Percentiles rank a stretch among this genome's conserved stretches.
These are phyloP conservation scores for Thermochaetoides thermophila DNA, from an alignment of 495 filamentous ascomycete species.

Conservation along the genomic window DNA sequence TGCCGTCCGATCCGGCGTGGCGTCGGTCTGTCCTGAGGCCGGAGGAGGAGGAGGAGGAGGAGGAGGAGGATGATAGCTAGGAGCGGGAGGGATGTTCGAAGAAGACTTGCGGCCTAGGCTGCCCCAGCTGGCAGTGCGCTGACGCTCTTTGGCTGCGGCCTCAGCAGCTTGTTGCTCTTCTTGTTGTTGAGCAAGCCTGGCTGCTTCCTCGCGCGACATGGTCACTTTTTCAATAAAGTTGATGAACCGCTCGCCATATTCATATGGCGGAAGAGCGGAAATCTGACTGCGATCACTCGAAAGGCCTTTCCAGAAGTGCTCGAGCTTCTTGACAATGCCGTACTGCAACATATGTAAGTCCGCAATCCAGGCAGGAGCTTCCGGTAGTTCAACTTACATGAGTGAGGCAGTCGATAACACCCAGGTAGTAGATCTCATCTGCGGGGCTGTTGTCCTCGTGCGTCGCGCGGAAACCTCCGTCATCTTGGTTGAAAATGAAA, in stretches of 20 bases:
- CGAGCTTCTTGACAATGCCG: slow-evolving; percentile 71
- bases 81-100: slow-evolving; percentile 21
- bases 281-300: slow-evolving; percentile 69
- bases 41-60: slow-evolving; percentile 28
- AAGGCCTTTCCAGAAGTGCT: slow-evolving; percentile 89
- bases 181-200: slow-evolving; percentile 41
- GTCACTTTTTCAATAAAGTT: slow-evolving; percentile 84
- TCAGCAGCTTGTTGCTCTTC: slow-evolving; percentile 29
- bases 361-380: too few species aligned
- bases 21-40: slow-evolving; percentile 33
- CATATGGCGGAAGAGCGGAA: slow-evolving; percentile 79
- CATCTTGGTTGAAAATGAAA: slow-evolving; percentile 76
- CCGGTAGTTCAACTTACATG: too few species aligned
- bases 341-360: too few species aligned
- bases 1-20: slow-evolving; percentile 29
- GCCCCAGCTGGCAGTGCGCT: slow-evolving; percentile 16
- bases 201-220: slow-evolving; percentile 72
- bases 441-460: slow-evolving; percentile 75
- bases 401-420: slow-evolving; percentile 94
- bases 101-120: slow-evolving; percentile 12
- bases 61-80: slow-evolving; percentile 30
- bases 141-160: slow-evolving; percentile 21
- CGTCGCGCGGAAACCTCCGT: slow-evolving; percentile 86
- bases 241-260: slow-evolving; percentile 88
- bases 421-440: slow-evolving; percentile 93